A percentile compares a stretch with the other conserved stretches of the same genome.
phyloP scores from a whole-genome alignment of 148 eudicot genomes.

The Cornus controversa region DNA sequence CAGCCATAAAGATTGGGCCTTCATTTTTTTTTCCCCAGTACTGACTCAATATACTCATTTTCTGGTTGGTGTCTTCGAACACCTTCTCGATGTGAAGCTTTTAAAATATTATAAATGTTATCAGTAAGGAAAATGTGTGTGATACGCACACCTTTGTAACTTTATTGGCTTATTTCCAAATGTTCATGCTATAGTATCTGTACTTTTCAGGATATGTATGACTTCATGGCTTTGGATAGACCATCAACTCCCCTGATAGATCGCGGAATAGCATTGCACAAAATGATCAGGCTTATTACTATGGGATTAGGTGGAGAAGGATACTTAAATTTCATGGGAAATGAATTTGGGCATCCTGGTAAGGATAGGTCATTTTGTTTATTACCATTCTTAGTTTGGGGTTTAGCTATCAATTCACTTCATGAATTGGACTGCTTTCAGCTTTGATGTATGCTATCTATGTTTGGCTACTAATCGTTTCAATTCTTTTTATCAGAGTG shows the following conservation, averaged over 20 bases:
- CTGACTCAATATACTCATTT: background rate
- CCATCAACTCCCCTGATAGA: constrained; percentile 93
- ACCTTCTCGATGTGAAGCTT: background rate
- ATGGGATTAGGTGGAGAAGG: constrained; percentile 99
- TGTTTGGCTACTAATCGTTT: background rate
- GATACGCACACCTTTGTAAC: no score
- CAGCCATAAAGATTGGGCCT: no score
- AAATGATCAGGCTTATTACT: constrained; percentile 95
- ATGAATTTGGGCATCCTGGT: constrained; percentile 99
- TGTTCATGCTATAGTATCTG: background rate
- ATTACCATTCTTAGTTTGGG: background rate
- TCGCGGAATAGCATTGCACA: constrained; percentile 98
- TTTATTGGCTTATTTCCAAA: background rate
- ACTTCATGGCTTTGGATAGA: constrained; percentile 97
- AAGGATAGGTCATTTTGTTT: constrained; percentile 15
- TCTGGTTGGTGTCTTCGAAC: background rate
- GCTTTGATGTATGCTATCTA: background rate
- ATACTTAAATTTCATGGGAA: constrained; percentile 97
- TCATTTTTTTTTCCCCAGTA: background rate
- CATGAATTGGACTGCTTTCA: background rate
- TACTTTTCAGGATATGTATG: constrained; percentile 92
- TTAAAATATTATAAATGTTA: background rate
- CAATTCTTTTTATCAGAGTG: constrained; percentile 54
- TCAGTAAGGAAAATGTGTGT: background rate
- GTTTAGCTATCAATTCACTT: background rate